phyloP scores from a whole-genome alignment of 139 green algal species.

The Pleodorina starrii region DNA sequence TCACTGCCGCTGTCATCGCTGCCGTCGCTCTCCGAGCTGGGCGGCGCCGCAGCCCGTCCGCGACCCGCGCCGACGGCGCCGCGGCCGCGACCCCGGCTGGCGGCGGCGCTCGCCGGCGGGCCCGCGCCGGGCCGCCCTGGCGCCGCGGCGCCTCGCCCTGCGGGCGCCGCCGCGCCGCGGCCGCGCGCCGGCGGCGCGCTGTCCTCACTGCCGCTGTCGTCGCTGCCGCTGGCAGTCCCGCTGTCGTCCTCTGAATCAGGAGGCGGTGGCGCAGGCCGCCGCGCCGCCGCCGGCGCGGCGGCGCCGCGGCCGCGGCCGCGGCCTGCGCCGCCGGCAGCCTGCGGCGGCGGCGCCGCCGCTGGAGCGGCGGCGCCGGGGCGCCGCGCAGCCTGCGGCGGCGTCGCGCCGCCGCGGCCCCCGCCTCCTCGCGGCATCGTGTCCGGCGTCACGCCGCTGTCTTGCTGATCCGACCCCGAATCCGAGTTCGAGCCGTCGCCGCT shows the following conservation, averaged over 20 bases:
- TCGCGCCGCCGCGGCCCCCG: not conserved
- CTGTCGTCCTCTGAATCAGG: constrained; percentile 6
- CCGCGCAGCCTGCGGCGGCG: not conserved
- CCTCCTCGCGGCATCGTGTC: not conserved
- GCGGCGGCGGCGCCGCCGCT: not conserved
- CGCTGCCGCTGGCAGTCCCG: not conserved
- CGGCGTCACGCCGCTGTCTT: constrained; percentile 21
- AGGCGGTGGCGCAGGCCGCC: not conserved
- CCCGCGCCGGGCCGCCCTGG: not conserved
- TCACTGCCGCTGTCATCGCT: constrained; percentile 20
- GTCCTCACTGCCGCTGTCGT: not conserved
- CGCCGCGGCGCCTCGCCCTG: not conserved
- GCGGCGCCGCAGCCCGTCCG: not conserved
- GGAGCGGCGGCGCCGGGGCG: not conserved
- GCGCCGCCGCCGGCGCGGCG: not conserved
- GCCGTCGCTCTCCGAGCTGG: not conserved
- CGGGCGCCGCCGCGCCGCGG: not conserved
- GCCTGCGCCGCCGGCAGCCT: not conserved
- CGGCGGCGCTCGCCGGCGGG: not conserved
- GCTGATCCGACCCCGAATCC: not conserved
- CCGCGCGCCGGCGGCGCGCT: constrained; percentile 4
- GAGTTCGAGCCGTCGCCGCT: not conserved
- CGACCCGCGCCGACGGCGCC: not conserved
- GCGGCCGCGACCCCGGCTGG: not conserved
- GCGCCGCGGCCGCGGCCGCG: constrained; percentile 10